A percentile compares a stretch with the other conserved stretches of the same genome.
Evolutionary conservation across 306 rosid genomes (phyloP).

Genomic region (Heteromeles arbutifolia): DNA sequence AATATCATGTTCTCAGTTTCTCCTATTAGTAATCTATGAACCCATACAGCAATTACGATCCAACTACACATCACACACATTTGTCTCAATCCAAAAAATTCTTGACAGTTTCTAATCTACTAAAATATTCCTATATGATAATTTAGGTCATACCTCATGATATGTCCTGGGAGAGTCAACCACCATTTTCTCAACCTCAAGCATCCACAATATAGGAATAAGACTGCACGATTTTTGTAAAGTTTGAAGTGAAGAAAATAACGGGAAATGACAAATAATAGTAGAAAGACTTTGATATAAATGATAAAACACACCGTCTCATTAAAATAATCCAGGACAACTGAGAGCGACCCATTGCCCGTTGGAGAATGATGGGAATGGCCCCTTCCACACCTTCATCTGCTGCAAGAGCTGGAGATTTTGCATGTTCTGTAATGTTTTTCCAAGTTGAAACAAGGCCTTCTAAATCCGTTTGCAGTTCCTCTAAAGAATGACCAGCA

Average conservation of each 20-base stretch:
- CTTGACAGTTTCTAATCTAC: background rate
- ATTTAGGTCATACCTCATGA: slow-evolving; percentile 61
- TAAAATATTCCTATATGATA: background rate
- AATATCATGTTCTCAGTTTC: background rate
- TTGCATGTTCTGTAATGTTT: slow-evolving; percentile 75
- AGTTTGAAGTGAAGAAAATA: background rate
- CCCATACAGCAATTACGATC: background rate
- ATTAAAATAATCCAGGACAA: slow-evolving; percentile 94
- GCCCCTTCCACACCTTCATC: slow-evolving; percentile 99
- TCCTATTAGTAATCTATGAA: background rate
- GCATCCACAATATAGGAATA: slow-evolving; percentile 19
- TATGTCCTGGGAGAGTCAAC: slow-evolving; percentile 92
- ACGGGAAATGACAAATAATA: background rate
- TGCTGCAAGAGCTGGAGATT: slow-evolving; percentile 90
- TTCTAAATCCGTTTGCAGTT: slow-evolving; percentile 80
- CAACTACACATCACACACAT: background rate
- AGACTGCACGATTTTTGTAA: slow-evolving; percentile 2
- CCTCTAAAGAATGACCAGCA: slow-evolving; percentile 83
- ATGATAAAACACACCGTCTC: slow-evolving; percentile 48
- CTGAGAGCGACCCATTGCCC: slow-evolving; percentile 92
- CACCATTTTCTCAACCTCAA: slow-evolving; percentile 84
- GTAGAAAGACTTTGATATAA: background rate
- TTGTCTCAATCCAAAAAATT: background rate
- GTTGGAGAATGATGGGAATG: slow-evolving; percentile 78
- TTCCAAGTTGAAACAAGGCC: slow-evolving; percentile 87